Conservation (phyloP, 1,284 basidiomycete species). For the Cutaneotrichosporon sp. region DNA sequence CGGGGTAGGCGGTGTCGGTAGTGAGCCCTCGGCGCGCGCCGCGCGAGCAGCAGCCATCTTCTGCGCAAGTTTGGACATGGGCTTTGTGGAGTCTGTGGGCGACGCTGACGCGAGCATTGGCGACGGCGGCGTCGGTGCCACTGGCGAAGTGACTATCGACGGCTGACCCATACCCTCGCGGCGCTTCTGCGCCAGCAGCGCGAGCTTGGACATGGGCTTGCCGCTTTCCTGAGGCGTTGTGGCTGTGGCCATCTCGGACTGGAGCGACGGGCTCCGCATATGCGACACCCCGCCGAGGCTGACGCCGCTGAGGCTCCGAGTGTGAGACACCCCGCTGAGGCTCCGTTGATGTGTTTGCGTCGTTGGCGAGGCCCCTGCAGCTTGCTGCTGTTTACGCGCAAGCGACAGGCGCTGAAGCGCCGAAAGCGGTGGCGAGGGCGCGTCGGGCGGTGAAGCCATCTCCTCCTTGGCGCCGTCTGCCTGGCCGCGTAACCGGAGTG, state of each 20-base stretch:
- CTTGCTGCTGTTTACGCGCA: constrained; percentile 34
- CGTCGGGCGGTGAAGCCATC: not conserved
- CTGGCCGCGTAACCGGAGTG: too few relatives aligned
- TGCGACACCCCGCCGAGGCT: too few relatives aligned
- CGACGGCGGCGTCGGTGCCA: constrained; percentile 6
- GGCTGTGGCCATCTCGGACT: not conserved
- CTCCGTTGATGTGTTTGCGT: too few relatives aligned
- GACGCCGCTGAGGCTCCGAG: constrained; percentile 37
- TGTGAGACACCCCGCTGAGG: not conserved
- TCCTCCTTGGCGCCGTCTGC: not conserved
- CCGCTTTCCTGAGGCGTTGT: constrained; percentile 6
- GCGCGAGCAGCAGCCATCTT: constrained; percentile 49
- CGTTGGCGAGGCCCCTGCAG: not conserved
- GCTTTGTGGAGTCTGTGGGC: constrained; percentile 30
- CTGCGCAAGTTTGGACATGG: constrained; percentile 54
- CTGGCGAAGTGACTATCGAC: not conserved
- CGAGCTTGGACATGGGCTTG: constrained; percentile 61
- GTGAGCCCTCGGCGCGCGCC: constrained; percentile 21
- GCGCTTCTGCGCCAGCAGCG: constrained; percentile 61
- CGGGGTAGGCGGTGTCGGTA: not conserved
- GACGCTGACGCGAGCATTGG: not conserved
- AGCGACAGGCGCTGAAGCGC: constrained; percentile 65
- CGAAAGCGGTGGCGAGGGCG: constrained; percentile 54
- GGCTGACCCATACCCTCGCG: constrained; percentile 40
- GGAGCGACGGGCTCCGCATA: too few relatives aligned